phyloP scores from a whole-genome alignment of 805 yeast species.

The Trichomonascus vanleenenianus region DNA sequence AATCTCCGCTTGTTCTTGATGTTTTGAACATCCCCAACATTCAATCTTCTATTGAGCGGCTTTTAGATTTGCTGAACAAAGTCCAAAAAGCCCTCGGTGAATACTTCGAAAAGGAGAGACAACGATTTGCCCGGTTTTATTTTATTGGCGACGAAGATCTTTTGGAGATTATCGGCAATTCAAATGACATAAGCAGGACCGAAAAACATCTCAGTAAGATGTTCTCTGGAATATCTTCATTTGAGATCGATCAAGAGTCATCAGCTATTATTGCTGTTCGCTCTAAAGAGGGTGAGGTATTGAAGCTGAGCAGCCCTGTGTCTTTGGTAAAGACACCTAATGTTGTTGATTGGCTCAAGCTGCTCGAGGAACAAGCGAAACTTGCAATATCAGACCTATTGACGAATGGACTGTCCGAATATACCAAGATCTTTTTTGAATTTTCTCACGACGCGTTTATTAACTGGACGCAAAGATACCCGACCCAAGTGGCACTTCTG shows the following conservation, averaged over 20 bases:
- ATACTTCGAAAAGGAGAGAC: conserved; percentile 74
- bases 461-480: conserved; percentile 34
- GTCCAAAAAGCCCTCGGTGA: conserved; percentile 63
- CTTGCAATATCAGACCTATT: conserved; percentile 37
- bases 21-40: conserved; percentile 42
- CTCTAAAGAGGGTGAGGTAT: conserved; percentile 61
- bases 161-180: conserved; percentile 70
- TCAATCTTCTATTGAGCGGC: conserved; percentile 38
- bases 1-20: conserved; percentile 48
- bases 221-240: conserved; percentile 54
- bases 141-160: conserved; percentile 89
- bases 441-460: conserved; percentile 16
- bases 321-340: conserved; percentile 34
- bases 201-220: conserved; percentile 60
- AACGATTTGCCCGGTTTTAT: conserved; percentile 69
- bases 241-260: conserved; percentile 32
- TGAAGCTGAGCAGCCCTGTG: conserved; percentile 39
- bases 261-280: conserved; percentile 38
- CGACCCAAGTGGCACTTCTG: conserved; percentile 50
- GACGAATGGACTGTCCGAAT: not conserved
- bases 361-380: conserved; percentile 48
- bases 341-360: conserved; percentile 54
- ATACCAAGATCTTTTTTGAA: conserved; percentile 14
- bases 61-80: conserved; percentile 47
- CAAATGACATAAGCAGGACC: conserved; percentile 37